Evolutionary conservation across 202 grass and related monocot species (phyloP), one percentile per base, ranked within the genome.

Genomic region (Alloteropsis angusta): DNA sequence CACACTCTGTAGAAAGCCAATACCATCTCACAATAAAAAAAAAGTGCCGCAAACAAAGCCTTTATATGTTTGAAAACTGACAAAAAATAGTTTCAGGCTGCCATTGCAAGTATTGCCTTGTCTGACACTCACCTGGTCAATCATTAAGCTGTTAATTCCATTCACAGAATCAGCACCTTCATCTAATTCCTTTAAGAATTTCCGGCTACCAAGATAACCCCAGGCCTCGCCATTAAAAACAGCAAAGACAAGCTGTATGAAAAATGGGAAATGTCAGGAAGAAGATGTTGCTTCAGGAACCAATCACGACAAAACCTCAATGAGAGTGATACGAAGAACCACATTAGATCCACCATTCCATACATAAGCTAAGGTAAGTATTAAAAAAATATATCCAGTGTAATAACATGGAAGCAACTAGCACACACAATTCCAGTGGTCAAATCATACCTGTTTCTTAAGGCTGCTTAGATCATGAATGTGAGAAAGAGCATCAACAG

Each of bases 161-260:
- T 83, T 90, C 39, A 98, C 87, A 75, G 81, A 82, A 89, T 88
- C 89, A 81, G 86, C 60, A 62, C 81, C 83, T 72, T 88, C 66
- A 76, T 98, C 95, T 72, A 98, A 49, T 73, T 95, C 89, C 43
- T 84, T 87, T 66, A 98, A 82, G 88, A 98, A 90, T 67, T 90
- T 95, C 47, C 92, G 84, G 64, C 95, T 98, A 71, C 95, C 95
- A 65, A 98, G 89, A 79, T 98, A 95, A 87, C 95, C 92, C 95
- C 95, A 98, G 67, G 92, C 85, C 82, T 98, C 95, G 80, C 95
- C 95, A 46, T 88, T 90, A 48, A 98, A 95, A 93, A 86, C 78
- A 84, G 83, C 84, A 65, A 98, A 98, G 39, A 95, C 81, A 72
- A 98, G 82, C 95, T 98, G 79, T 71, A 85, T 49, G 14, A n/a